Base-by-base conservation (phyloP, 306 rosid species). In the Castanea crenata region DNA sequence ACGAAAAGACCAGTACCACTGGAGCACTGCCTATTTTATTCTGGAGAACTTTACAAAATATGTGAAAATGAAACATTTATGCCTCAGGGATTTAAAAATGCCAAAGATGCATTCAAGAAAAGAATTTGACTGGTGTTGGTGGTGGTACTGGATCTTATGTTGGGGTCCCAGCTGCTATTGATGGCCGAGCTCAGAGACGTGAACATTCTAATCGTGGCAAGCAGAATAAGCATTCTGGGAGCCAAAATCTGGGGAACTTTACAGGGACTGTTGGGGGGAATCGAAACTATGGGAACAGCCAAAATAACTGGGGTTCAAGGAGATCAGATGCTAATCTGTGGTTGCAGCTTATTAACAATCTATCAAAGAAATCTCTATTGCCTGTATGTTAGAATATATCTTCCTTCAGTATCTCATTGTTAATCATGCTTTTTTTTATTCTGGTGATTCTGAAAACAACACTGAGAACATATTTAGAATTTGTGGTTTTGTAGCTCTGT, bases 11-110 rank as follows among this genome's bases (percentile, higher is more conserved):
- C 99, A 20, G 99, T 94, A 56, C 99, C 99, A 12, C 80, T 94
- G 92, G 99, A 94, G 94, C 99, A 94, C 84, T 94, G 99, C 86
- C 83, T 94, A 69, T 94, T 91, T 86, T 89, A 91, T 86, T 86
- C 99, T 49, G 99, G 99, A 77, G 95, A 94, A 80, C 88, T 92
- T 51, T 91, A 90, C 90, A 94, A 94, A 85, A 82, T 91, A 79
- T 92, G 99, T 85, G 99, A 94, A 88, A 88, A 62, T 78, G 99
- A 94, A 87, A 80, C 4, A 79, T 88, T 94, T 84, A 79, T 94
- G 83, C 89, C 90, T 76, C 92, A 90, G 69, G 99, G 97, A 73
- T 75, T 88, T 49, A 86, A 88, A 88, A 89, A 92, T 74, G 97
- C 93, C n/a, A 91, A 90, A 84, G 97, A 92, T 73, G 90, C 83